These are phyloP conservation scores for Myxozyma geophila DNA, from an alignment of 805 yeast species.

Conservation along the genomic window DNA sequence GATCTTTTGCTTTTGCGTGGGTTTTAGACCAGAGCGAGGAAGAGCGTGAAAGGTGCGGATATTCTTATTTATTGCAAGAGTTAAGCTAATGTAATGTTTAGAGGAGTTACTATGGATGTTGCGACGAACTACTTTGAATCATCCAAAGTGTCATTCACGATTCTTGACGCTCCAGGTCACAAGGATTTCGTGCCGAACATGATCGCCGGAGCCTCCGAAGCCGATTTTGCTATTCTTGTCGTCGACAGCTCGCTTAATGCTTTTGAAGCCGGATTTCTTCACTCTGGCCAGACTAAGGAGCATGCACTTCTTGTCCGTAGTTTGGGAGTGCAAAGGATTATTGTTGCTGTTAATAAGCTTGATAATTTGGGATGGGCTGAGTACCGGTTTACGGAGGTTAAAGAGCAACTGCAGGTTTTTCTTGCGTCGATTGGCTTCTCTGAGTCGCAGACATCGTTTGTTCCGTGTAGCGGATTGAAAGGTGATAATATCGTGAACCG, in stretches of 20 bases:
- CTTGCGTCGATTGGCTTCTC: constrained; percentile 61
- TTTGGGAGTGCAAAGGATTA: constrained; percentile 64
- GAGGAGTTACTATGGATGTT: constrained; percentile 82
- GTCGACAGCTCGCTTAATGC: constrained; percentile 69
- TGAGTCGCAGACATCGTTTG: constrained; percentile 50
- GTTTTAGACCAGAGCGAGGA: constrained; percentile 79
- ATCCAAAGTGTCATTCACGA: constrained; percentile 57
- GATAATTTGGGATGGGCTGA: constrained; percentile 65
- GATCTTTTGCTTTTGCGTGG: constrained; percentile 85
- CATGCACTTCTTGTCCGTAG: constrained; percentile 71
- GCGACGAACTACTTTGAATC: constrained; percentile 72
- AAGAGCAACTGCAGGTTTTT: constrained; percentile 54
- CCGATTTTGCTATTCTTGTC: constrained; percentile 69
- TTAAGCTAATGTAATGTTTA: background rate
- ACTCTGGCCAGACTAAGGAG: constrained; percentile 78
- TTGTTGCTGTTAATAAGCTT: constrained; percentile 72
- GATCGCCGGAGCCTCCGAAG: constrained; percentile 69
- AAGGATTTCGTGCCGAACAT: constrained; percentile 81
- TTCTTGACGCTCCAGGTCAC: constrained; percentile 87
- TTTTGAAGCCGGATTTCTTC: constrained; percentile 68
- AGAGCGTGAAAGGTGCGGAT: constrained; percentile 55
- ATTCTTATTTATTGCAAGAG: background rate
- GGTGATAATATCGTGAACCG: constrained; percentile 67
- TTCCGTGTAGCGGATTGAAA: constrained; percentile 71
- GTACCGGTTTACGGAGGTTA: constrained; percentile 57